phyloP scores from a whole-genome alignment of 805 yeast species.

The Ogataea nonfermentans region DNA sequence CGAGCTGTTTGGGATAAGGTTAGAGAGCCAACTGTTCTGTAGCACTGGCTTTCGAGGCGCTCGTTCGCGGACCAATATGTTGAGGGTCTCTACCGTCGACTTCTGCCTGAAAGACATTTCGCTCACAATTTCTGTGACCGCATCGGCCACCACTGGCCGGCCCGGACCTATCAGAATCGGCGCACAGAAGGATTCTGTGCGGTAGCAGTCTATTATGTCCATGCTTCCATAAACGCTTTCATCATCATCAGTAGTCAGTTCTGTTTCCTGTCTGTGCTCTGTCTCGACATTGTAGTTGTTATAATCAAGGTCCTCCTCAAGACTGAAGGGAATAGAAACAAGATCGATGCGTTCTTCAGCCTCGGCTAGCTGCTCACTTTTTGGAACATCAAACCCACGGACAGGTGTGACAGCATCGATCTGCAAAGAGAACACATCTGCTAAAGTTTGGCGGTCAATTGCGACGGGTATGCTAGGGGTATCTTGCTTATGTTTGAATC shows the following conservation, averaged over 20 bases:
- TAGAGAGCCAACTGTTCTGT: conserved; percentile 26
- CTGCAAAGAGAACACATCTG: background rate
- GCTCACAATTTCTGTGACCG: conserved; percentile 3
- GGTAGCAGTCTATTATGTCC: conserved; percentile 5
- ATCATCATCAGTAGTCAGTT: background rate
- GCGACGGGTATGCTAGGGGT: no score
- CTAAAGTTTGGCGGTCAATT: conserved; percentile 10
- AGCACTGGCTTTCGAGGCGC: conserved; percentile 1
- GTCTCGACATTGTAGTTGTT: no score
- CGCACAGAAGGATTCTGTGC: background rate
- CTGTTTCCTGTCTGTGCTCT: background rate
- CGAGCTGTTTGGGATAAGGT: conserved; percentile 32
- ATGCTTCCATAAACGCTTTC: background rate
- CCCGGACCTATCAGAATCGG: conserved; percentile 5
- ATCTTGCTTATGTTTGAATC: no score
- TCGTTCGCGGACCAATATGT: background rate
- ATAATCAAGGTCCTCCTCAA: no score
- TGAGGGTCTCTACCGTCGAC: conserved; percentile 1
- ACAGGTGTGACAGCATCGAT: background rate
- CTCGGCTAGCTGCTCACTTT: background rate
- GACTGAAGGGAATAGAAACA: no score
- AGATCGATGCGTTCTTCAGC: background rate
- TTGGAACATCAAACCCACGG: conserved; percentile 8
- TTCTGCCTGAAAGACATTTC: conserved; percentile 4
- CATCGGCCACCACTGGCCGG: conserved; percentile 10